Evolutionary conservation across 2,329 filamentous ascomycete species (phyloP).

Genomic region (Didymella exigua): DNA sequence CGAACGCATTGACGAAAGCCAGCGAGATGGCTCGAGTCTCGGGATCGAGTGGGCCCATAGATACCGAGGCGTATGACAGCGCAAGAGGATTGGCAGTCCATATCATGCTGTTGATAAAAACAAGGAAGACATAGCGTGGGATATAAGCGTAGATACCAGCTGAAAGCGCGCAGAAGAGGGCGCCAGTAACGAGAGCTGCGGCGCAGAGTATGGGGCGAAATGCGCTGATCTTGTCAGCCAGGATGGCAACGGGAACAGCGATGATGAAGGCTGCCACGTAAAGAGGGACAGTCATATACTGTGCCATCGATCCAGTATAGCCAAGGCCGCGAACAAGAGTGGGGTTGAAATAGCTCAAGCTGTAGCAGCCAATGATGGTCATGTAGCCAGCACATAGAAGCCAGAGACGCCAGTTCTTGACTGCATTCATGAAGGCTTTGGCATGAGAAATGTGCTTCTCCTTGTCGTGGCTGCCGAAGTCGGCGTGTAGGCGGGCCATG

Average conservation of each 20-base stretch:
- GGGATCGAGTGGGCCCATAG: constrained; percentile 28
- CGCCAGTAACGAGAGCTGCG: constrained; percentile 20
- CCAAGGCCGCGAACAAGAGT: constrained; percentile 28
- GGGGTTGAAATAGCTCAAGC: constrained; percentile 32
- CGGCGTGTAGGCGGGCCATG: constrained; percentile 30
- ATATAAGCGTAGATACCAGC: constrained; percentile 33
- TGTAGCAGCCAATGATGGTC: constrained; percentile 38
- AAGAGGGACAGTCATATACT: constrained; percentile 34
- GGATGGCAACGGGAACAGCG: constrained; percentile 29
- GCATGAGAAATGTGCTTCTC: constrained; percentile 23
- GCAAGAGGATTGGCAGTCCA: constrained; percentile 35
- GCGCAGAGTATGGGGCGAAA: constrained; percentile 26
- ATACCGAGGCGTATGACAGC: constrained; percentile 27
- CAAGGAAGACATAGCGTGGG: constrained; percentile 33
- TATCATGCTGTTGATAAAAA: constrained; percentile 33
- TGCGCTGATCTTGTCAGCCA: constrained; percentile 24
- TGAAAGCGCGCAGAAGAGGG: constrained; percentile 31
- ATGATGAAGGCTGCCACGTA: constrained; percentile 32
- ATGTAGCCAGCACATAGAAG: constrained; percentile 32
- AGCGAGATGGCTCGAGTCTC: constrained; percentile 32
- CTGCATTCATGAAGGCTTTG: constrained; percentile 27
- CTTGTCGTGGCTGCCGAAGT: constrained; percentile 24
- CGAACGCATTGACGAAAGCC: constrained; percentile 31
- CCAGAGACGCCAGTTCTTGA: constrained; percentile 33
- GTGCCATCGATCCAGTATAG: constrained; percentile 27